These are phyloP conservation scores for Mycena chlorophos DNA, from an alignment of 768 basidiomycete species.

Conservation along the genomic window DNA sequence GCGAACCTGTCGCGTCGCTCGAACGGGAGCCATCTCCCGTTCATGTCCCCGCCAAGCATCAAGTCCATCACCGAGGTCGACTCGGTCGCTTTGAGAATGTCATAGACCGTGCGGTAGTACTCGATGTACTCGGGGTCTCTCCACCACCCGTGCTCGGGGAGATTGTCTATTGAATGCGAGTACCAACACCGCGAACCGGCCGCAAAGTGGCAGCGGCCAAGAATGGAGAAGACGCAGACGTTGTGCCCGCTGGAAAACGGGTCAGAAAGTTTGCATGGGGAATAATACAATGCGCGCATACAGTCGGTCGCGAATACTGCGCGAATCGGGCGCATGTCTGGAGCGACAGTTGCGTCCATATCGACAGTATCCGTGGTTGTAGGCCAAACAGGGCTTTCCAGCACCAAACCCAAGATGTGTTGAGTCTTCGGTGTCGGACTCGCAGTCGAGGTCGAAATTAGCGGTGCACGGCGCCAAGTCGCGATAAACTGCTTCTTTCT, in stretches of 20 bases:
- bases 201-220: constrained; percentile 1
- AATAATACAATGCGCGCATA: neutral
- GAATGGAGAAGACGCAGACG: neutral
- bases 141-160: neutral
- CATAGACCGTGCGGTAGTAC: neutral
- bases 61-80: neutral
- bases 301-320: neutral
- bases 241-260: neutral
- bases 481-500: neutral
- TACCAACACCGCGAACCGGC: neutral
- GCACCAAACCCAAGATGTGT: neutral
- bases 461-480: neutral
- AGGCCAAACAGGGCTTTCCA: neutral
- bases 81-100: neutral
- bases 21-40: neutral
- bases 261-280: neutral
- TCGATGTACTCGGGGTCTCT: neutral
- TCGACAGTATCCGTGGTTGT: neutral
- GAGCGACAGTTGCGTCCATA: neutral
- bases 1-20: neutral
- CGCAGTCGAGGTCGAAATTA: neutral
- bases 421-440: neutral
- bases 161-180: neutral
- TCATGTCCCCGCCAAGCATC: constrained; percentile 4
- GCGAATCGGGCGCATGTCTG: neutral